These are phyloP conservation scores for Flueggea neowawraea DNA, from an alignment of 441 rosid species.

Conservation along the genomic window DNA sequence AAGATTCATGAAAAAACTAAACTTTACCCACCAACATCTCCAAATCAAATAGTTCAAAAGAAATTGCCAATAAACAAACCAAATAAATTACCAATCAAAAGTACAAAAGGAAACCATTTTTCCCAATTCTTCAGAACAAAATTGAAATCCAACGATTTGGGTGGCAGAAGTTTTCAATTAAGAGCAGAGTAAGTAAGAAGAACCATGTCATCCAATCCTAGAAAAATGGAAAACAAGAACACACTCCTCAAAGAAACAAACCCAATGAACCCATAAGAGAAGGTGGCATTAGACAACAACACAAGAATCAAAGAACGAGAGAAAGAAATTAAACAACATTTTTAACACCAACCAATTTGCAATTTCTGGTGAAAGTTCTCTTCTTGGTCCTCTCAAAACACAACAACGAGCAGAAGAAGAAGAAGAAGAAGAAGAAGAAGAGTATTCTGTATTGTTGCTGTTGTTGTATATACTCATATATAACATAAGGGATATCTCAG, in stretches of 20 bases:
- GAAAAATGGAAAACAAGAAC: constrained; percentile 1
- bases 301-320: too few relatives aligned
- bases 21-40: too few relatives aligned
- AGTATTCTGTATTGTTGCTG: neutral
- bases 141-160: neutral
- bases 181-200: constrained; percentile 14
- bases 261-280: neutral
- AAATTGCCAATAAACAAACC: too few relatives aligned
- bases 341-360: neutral
- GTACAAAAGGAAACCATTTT: too few relatives aligned
- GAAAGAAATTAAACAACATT: too few relatives aligned
- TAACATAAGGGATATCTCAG: constrained; percentile 3
- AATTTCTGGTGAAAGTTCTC: neutral
- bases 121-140: constrained; percentile 3
- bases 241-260: neutral
- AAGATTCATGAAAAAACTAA: too few relatives aligned
- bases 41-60: too few relatives aligned
- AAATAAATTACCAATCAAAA: too few relatives aligned
- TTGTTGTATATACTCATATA: too few relatives aligned
- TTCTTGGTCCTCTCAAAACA: constrained; percentile 3
- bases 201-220: constrained; percentile 15
- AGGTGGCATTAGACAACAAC: neutral
- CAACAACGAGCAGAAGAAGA: neutral
- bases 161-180: constrained; percentile 5
- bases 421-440: constrained; percentile 5